A percentile compares a stretch with the other conserved stretches of the same genome.
phyloP scores from a whole-genome alignment of 139 green algal species.

The Mychonastes homosphaera region DNA sequence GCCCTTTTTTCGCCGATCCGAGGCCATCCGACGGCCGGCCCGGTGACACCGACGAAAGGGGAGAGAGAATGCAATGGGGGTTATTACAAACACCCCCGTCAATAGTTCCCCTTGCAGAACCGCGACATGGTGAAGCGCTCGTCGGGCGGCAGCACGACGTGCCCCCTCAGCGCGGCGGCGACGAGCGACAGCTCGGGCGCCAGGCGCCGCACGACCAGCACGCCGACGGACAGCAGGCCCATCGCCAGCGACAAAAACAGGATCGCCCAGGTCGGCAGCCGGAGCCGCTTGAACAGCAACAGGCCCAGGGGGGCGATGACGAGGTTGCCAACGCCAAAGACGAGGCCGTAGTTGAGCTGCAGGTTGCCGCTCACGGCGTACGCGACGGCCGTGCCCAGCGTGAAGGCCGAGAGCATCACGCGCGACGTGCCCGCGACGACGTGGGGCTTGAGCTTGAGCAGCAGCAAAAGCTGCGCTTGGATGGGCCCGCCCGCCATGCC shows the following conservation, averaged over 20 bases:
- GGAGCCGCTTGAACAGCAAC: constrained; percentile 2
- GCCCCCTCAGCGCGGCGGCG: not conserved
- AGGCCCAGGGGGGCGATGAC: constrained; percentile 12
- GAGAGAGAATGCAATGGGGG: too few species aligned
- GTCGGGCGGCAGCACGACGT: too few species aligned
- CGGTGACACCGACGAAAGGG: too few species aligned
- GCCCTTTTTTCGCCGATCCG: too few species aligned
- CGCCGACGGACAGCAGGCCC: constrained; percentile 2
- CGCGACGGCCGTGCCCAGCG: constrained; percentile 6
- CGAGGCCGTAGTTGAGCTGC: not conserved
- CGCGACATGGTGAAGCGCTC: too few species aligned
- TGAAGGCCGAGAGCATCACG: constrained; percentile 12
- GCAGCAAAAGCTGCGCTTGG: constrained; percentile 9
- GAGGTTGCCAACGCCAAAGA: constrained; percentile 10
- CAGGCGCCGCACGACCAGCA: constrained; percentile 2
- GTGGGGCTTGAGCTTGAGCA: constrained; percentile 10
- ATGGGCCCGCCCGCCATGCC: constrained; percentile 8
- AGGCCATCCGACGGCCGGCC: too few species aligned
- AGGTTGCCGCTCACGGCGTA: constrained; percentile 8
- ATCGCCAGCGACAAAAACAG: constrained; percentile 3
- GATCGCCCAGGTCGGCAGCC: not conserved
- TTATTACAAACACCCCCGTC: too few species aligned
- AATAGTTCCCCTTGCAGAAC: too few species aligned
- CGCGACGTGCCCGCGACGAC: constrained; percentile 13
- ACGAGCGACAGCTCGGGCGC: constrained; percentile 3